Conservation (phyloP, 2,329 filamentous ascomycete species). For the Fusarium miscanthi region DNA sequence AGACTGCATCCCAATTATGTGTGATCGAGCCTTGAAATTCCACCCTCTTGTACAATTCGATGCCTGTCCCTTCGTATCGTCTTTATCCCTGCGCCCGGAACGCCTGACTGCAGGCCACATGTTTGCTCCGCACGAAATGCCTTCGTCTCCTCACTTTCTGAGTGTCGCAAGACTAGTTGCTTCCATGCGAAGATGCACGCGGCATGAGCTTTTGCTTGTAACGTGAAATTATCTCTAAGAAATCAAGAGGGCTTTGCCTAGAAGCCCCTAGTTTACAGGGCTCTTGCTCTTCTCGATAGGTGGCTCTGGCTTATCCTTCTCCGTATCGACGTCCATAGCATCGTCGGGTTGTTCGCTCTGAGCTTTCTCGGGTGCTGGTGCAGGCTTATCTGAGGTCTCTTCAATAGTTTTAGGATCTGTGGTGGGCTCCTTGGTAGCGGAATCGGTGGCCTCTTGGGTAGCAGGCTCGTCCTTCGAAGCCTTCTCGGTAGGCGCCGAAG, state of each 20-base stretch:
- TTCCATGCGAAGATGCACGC: slow-evolving; percentile 17
- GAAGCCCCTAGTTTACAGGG: slow-evolving; percentile 31
- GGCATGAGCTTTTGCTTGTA: slow-evolving; percentile 22
- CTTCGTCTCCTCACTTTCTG: not conserved
- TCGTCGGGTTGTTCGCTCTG: slow-evolving; percentile 42
- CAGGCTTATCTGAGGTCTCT: slow-evolving; percentile 35
- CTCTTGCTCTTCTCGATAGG: slow-evolving; percentile 46
- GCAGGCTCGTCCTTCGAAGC: slow-evolving; percentile 27
- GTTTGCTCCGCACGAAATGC: slow-evolving; percentile 27
- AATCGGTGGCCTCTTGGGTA: slow-evolving; percentile 14
- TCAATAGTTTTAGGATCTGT: slow-evolving; percentile 34
- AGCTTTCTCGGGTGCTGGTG: slow-evolving; percentile 22
- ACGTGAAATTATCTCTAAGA: slow-evolving; percentile 29
- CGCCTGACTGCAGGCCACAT: slow-evolving; percentile 42
- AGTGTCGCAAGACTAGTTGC: not conserved
- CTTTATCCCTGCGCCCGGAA: slow-evolving; percentile 43
- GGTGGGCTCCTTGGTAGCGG: slow-evolving; percentile 24
- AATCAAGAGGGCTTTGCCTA: slow-evolving; percentile 7
- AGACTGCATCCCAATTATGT: slow-evolving; percentile 6
- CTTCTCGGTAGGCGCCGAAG: slow-evolving; percentile 29
- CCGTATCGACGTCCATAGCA: slow-evolving; percentile 51
- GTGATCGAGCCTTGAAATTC: not conserved
- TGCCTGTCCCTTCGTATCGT: slow-evolving; percentile 21
- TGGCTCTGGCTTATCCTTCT: slow-evolving; percentile 45
- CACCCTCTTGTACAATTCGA: slow-evolving; percentile 7